Evolutionary conservation across 176 grass and related monocot species (phyloP), one percentile per base, ranked within the genome.

Genomic region (Avena sativa): DNA sequence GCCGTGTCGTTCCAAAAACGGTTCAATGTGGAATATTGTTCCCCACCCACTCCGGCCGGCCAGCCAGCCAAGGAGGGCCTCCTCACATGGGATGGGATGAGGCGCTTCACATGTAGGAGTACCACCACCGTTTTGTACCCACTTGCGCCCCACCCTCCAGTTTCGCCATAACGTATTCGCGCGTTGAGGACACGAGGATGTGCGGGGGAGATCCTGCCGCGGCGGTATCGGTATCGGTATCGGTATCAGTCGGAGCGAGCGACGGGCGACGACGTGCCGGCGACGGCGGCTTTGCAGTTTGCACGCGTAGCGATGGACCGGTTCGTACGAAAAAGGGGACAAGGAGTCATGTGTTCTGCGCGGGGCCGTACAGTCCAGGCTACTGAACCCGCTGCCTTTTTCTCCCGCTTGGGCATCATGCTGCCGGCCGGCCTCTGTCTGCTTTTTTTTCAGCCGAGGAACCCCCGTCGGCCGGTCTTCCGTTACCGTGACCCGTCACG

Each of bases 21-120:
- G 63, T 15, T 70, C 32, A n/a, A 5, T 9, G 0, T 56, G 32
- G 65, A 46, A 89, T 62, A 34, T 34, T 64, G 55, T 64, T 34
- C 16, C 44, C 79, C 66, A 85, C 76, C 76, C 2, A 63, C 76
- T 84, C 47, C 5, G 15, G 32, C 32, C 32, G 32, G 32, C 32
- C 32, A 34, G 88, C 85, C 80, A 67, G 64, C 64, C 6, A 67
- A 36, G 64, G 64, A 72, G 74, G 53, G 81, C 32, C 32, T 34
- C 76, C 53, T 81, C 88, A 90, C 88, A 90, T 86, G 83, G 28
- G 28, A 30, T 30, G 28, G 28, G 28, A 2, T 30, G 28, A 30
- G 88, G 6, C 4, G 21, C n/a, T 19, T 21, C 34, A 25, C 28
- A 34, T 11, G 47, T 60, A 9, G 32, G 32, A 3, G 0, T 57